Evolutionary conservation across 116 monocot species (phyloP).

Genomic region (Posidonia oceanica): DNA sequence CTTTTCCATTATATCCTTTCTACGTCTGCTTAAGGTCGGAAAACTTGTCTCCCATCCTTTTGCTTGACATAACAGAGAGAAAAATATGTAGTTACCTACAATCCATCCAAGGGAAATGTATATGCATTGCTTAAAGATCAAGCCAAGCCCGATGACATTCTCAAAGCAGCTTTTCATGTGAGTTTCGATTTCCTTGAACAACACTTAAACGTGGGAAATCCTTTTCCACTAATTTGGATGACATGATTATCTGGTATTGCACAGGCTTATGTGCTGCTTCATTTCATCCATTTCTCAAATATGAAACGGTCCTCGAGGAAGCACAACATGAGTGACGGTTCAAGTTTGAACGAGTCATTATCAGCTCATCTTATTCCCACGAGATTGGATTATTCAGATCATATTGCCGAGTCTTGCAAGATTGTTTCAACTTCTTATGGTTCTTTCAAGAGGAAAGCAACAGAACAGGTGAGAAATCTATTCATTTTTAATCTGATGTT

Average conservation of each 20-base stretch:
- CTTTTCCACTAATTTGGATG: neutral
- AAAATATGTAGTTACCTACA: conserved; percentile 85
- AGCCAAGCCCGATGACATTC: conserved; percentile 90
- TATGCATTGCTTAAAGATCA: conserved; percentile 87
- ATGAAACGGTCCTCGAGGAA: conserved; percentile 21
- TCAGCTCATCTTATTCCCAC: conserved; percentile 22
- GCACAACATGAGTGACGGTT: conserved; percentile 6
- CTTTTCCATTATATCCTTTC: too few species aligned
- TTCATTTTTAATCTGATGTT: neutral
- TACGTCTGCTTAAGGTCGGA: too few species aligned
- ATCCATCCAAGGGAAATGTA: conserved; percentile 71
- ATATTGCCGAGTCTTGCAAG: conserved; percentile 65
- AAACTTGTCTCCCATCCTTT: neutral
- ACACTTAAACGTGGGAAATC: too few species aligned
- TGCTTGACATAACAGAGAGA: conserved; percentile 44
- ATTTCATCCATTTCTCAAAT: conserved; percentile 54
- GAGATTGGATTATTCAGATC: conserved; percentile 28
- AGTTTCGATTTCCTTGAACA: conserved; percentile 12
- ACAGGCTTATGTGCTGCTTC: conserved; percentile 80
- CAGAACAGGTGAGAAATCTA: conserved; percentile 47
- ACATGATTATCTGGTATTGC: conserved; percentile 1
- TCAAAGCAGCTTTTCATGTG: conserved; percentile 99
- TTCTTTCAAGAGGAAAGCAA: conserved; percentile 66
- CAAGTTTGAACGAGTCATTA: conserved; percentile 16
- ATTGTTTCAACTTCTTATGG: conserved; percentile 63